A percentile compares a stretch with the other conserved stretches of the same genome.
phyloP scores from a whole-genome alignment of 768 basidiomycete genomes.

The Cyclocybe cylindracea region DNA sequence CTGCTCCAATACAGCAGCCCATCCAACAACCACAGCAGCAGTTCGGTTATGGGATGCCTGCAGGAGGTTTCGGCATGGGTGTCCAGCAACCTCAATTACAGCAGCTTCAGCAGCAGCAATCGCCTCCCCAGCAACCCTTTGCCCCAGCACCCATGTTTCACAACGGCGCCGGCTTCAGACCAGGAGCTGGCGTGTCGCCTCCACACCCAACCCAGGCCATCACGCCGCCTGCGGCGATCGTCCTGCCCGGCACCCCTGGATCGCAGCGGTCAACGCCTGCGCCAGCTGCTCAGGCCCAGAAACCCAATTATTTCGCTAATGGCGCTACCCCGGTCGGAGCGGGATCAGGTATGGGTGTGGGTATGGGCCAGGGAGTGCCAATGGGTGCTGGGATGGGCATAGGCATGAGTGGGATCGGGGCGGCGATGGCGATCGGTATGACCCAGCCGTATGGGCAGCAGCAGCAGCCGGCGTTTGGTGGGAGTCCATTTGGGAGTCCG shows the following conservation, averaged over 20 bases:
- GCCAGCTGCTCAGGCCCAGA: neutral
- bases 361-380: slow-evolving; percentile 13
- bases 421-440: slow-evolving; percentile 1
- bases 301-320: slow-evolving; percentile 33
- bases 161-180: slow-evolving; percentile 16
- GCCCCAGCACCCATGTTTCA: slow-evolving; percentile 27
- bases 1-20: slow-evolving; percentile 12
- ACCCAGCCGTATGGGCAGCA: slow-evolving; percentile 11
- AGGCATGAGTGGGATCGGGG: slow-evolving; percentile 2
- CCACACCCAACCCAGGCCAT: slow-evolving; percentile 25
- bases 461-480: slow-evolving; percentile 5
- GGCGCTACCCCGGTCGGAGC: slow-evolving; percentile 6
- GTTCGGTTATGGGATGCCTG: neutral
- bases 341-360: slow-evolving; percentile 19
- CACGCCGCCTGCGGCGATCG: slow-evolving; percentile 41
- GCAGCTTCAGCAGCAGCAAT: slow-evolving; percentile 3
- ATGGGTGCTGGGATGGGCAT: slow-evolving; percentile 8
- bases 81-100: slow-evolving; percentile 2
- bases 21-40: slow-evolving; percentile 11
- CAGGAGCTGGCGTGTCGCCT: slow-evolving; percentile 7
- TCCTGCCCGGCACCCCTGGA: slow-evolving; percentile 38
- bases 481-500: neutral
- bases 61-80: slow-evolving; percentile 1
- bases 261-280: slow-evolving; percentile 10
- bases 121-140: slow-evolving; percentile 15